Evolutionary conservation across 2,329 filamentous ascomycete genomes (phyloP).

Genomic region (Verticillium alfalfae): DNA sequence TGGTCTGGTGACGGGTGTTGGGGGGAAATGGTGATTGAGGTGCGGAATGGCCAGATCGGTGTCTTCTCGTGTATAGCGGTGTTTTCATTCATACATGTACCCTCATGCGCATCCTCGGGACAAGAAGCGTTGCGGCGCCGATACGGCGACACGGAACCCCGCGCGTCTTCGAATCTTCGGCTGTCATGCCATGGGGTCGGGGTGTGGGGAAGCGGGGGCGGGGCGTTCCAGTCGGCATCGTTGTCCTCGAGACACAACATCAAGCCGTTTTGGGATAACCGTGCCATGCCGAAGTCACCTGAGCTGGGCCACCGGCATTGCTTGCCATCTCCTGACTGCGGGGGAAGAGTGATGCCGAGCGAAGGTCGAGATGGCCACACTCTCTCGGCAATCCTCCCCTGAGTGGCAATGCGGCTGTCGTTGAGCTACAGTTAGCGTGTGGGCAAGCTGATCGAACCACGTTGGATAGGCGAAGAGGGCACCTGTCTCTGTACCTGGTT

Average conservation of each 20-base stretch:
- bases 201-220: neutral
- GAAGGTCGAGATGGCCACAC: no score
- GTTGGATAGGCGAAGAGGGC: no score
- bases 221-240: no score
- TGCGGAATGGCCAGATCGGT: no score
- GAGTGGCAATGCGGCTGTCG: no score
- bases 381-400: no score
- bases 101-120: neutral
- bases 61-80: no score
- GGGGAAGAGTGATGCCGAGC: no score
- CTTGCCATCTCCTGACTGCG: neutral
- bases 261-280: conserved; percentile 2
- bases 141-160: neutral
- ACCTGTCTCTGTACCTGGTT: no score
- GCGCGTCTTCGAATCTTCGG: neutral
- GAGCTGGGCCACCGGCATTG: neutral
- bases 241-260: neutral
- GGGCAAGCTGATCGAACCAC: no score
- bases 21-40: no score
- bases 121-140: neutral
- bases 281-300: neutral
- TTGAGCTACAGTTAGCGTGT: no score
- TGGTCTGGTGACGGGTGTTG: neutral
- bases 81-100: neutral
- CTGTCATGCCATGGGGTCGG: neutral